Evolutionary conservation across 495 filamentous ascomycete genomes (phyloP).

Genomic region (Sphaerosporella brunnea): DNA sequence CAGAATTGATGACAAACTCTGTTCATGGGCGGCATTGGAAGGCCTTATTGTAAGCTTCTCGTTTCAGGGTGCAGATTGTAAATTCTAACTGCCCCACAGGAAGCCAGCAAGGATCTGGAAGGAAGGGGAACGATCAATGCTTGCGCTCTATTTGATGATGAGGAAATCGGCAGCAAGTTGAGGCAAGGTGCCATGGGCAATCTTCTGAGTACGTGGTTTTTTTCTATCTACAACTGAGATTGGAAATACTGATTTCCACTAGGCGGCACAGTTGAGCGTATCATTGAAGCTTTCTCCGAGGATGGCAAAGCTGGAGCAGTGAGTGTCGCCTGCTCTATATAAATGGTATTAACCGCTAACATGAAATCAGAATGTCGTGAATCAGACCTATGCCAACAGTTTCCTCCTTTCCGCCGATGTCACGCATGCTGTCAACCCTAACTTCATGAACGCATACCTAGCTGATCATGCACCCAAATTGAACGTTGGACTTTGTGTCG

Average conservation of each 20-base stretch:
- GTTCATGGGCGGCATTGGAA: conserved; percentile 79
- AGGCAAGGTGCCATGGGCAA: conserved; percentile 82
- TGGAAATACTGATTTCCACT: conserved; percentile 28
- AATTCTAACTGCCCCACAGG: too few species aligned
- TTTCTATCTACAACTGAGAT: background rate
- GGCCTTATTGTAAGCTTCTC: conserved; percentile 67
- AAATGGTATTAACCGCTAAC: conserved; percentile 25
- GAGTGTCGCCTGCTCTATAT: background rate
- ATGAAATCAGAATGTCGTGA: conserved; percentile 41
- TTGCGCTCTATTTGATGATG: conserved; percentile 83
- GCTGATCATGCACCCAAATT: conserved; percentile 68
- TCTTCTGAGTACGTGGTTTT: conserved; percentile 31
- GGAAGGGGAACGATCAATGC: conserved; percentile 49
- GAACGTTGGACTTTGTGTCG: conserved; percentile 76
- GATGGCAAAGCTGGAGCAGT: conserved; percentile 16
- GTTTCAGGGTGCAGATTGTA: too few species aligned
- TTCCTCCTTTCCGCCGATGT: conserved; percentile 91
- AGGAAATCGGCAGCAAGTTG: conserved; percentile 80
- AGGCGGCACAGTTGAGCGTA: conserved; percentile 57
- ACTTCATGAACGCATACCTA: conserved; percentile 67
- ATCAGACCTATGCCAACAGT: conserved; percentile 76
- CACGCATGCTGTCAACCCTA: conserved; percentile 86
- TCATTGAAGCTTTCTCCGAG: conserved; percentile 48
- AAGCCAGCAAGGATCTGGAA: conserved; percentile 32
- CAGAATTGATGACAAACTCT: conserved; percentile 92